These are phyloP conservation scores for Spathaspora passalidarum DNA, from an alignment of 805 yeast genomes.

Conservation along the genomic window DNA sequence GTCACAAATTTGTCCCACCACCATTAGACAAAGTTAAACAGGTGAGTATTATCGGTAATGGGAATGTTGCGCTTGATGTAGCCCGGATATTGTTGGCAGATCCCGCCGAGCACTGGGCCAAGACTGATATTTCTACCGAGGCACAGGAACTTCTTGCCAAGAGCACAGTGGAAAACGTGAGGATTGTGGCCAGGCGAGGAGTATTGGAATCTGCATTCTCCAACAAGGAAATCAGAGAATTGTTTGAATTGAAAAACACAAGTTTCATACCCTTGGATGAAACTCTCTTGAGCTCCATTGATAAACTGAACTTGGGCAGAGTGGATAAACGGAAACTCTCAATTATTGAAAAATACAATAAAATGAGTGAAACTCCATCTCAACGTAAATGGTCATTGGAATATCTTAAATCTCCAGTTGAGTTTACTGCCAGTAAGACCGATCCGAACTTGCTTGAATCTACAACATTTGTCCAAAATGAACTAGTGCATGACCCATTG, in stretches of 20 bases:
- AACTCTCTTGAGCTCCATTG: constrained; percentile 24
- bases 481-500: constrained; percentile 36
- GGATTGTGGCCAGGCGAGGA: constrained; percentile 84
- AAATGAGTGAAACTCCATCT: constrained; percentile 1
- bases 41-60: constrained; percentile 90
- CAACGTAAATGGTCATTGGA: constrained; percentile 57
- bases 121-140: constrained; percentile 67
- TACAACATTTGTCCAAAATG: constrained; percentile 50
- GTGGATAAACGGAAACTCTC: constrained; percentile 62
- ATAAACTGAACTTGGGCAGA: constrained; percentile 38
- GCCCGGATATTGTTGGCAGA: constrained; percentile 71
- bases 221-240: constrained; percentile 86
- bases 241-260: constrained; percentile 54
- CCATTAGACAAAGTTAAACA: constrained; percentile 58
- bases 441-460: constrained; percentile 39
- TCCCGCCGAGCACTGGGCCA: constrained; percentile 52
- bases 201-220: constrained; percentile 84
- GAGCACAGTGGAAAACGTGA: constrained; percentile 60
- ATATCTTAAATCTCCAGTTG: constrained; percentile 65
- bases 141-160: constrained; percentile 55
- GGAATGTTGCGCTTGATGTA: constrained; percentile 92
- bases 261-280: constrained; percentile 38
- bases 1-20: constrained; percentile 36
- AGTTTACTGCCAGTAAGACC: constrained; percentile 38
- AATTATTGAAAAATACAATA: constrained; percentile 52